Conservation (phyloP, 768 basidiomycete species). For the Leccinum broughii region DNA sequence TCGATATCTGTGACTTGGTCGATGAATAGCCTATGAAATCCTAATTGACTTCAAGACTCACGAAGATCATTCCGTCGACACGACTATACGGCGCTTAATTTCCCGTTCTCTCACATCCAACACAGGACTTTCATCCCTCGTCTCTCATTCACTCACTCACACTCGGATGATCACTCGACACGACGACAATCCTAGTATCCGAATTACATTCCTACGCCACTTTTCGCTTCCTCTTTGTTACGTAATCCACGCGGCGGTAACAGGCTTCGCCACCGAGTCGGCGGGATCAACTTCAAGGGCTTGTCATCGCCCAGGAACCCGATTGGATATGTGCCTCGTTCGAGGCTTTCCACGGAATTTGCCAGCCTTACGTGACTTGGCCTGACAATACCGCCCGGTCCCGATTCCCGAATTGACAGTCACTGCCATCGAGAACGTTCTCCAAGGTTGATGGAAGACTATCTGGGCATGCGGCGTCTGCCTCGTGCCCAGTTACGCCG, state of each 20-base stretch:
- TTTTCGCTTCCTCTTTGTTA: not conserved
- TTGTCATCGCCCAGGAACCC: not conserved
- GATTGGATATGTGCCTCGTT: not conserved
- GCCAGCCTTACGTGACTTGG: not conserved
- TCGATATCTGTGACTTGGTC: not conserved
- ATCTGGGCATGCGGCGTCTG: slow-evolving; percentile 6
- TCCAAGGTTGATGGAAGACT: slow-evolving; percentile 1
- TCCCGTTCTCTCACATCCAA: not conserved
- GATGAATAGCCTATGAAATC: not conserved
- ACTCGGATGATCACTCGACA: not conserved
- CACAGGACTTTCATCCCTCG: not conserved
- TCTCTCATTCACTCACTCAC: not conserved
- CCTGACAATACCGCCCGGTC: slow-evolving; percentile 1
- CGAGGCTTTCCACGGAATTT: not conserved
- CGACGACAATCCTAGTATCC: not conserved
- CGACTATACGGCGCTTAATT: not conserved
- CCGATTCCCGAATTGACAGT: slow-evolving; percentile 6
- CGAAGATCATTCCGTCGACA: not conserved
- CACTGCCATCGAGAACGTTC: not conserved
- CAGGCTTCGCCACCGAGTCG: not conserved
- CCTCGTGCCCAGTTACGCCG: not conserved
- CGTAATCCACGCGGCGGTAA: not conserved
- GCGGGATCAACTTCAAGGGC: not conserved
- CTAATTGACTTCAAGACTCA: not conserved
- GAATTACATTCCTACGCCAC: not conserved